Evolutionary conservation across 768 basidiomycete genomes (phyloP), one percentile per base, ranked within the genome.

Genomic region (Cyathus striatus): DNA sequence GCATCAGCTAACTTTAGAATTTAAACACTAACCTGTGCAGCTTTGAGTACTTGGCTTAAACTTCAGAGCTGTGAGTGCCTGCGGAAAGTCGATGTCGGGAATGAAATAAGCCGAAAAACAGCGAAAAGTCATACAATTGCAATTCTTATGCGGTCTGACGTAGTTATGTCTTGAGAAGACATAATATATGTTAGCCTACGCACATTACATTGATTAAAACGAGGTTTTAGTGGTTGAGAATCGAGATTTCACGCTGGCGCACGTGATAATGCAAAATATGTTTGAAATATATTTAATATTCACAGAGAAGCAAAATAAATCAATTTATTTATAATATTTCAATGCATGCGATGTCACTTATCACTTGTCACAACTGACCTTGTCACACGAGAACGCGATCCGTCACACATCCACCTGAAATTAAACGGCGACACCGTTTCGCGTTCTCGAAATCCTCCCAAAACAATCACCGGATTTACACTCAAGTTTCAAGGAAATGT

Each of bases 61-160:
- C 56, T 64, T 69, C 23, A 78, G 56, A 6, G 69, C 68, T 17
- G 64, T 56, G 20, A 79, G 51, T 7, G 75, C 76, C 76, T 79
- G 32, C 35, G 26, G 32, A 43, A 20, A 43, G 4, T 20, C 17
- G 33, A 26, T 26, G 25, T n/a, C 25, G 32, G 7, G 39, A 40
- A 35, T n/a, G 10, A 38, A 33, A 23, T 17, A 12, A 23, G 14
- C 7, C 10, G 38, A 23, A 40, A 40, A 25, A 10, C 20, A 40
- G 22, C 13, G 23, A 38, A 23, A 43, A 56, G n/a, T n/a, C 67
- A 30, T 39, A 72, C 73, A 38, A 74, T 57, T 26, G 66, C 63
- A 32, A 76, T 59, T 32, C 75, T 69, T 17, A 74, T 49, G 41
- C 59, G 49, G 49, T 71, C 68, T 39, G 57, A 52, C 23, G 49